Evolutionary conservation across 495 filamentous ascomycete genomes (phyloP).

Genomic region (Podospora pseudoanserina): DNA sequence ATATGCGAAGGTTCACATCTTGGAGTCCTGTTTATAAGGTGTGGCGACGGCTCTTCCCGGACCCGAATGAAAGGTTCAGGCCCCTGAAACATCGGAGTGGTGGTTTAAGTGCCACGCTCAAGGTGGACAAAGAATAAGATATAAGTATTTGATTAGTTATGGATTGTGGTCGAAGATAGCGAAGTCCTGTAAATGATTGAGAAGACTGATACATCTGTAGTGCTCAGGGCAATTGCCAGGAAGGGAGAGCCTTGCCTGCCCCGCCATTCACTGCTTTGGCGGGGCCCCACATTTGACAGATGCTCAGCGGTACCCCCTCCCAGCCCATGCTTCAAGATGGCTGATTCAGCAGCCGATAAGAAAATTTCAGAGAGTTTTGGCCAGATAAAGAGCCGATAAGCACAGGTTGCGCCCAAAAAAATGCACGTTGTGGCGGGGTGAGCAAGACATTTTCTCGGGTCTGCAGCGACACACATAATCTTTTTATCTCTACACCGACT

Average conservation of each 20-base stretch:
- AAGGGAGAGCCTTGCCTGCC: background rate
- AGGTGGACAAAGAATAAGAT: too few species aligned
- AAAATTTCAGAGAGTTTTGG: background rate
- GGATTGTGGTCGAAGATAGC: background rate
- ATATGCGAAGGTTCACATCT: background rate
- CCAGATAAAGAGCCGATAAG: background rate
- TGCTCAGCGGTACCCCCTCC: background rate
- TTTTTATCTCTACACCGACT: conserved; percentile 5
- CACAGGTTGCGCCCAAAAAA: conserved; percentile 5
- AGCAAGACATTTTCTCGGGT: background rate
- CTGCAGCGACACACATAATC: background rate
- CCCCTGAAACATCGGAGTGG: too few species aligned
- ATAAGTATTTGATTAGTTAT: too few species aligned
- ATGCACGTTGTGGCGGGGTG: conserved; percentile 4
- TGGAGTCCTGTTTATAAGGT: background rate
- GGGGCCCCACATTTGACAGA: background rate
- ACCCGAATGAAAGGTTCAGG: background rate
- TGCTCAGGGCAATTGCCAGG: background rate
- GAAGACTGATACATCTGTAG: too few species aligned
- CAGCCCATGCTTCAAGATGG: background rate
- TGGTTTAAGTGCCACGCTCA: too few species aligned
- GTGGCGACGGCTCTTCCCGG: conserved; percentile 2
- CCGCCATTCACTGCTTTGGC: background rate
- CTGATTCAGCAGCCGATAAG: conserved; percentile 1
- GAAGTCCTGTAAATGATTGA: too few species aligned